Evolutionary conservation across 768 basidiomycete species (phyloP).

Genomic region (Mycena maculata): DNA sequence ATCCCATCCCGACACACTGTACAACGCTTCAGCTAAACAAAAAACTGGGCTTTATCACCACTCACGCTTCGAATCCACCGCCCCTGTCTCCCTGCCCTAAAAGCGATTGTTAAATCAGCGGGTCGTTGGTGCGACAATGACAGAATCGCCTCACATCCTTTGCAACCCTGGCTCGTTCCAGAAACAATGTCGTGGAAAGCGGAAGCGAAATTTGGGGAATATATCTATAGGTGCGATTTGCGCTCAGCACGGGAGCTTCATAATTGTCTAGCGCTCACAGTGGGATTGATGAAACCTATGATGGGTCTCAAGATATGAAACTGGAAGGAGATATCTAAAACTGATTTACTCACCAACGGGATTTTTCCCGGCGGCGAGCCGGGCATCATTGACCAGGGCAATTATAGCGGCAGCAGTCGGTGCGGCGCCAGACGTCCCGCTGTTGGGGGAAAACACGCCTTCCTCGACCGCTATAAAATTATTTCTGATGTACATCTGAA

Average conservation of each 20-base stretch:
- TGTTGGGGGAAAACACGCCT: slow-evolving; percentile 40
- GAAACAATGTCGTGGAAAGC: slow-evolving; percentile 57
- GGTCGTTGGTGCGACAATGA: neutral
- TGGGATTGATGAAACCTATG: slow-evolving; percentile 60
- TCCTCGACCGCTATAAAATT: slow-evolving; percentile 37
- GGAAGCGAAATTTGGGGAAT: slow-evolving; percentile 45
- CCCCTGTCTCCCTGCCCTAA: slow-evolving; percentile 47
- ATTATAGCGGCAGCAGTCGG: slow-evolving; percentile 52
- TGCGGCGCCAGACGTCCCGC: slow-evolving; percentile 48
- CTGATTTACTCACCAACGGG: slow-evolving; percentile 44
- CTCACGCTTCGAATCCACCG: slow-evolving; percentile 51
- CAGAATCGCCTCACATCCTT: slow-evolving; percentile 46
- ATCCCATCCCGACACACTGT: slow-evolving; percentile 54
- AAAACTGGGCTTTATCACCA: slow-evolving; percentile 5
- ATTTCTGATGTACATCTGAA: slow-evolving; percentile 16
- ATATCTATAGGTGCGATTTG: slow-evolving; percentile 32
- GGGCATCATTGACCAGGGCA: slow-evolving; percentile 53
- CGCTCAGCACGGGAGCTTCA: neutral
- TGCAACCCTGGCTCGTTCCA: slow-evolving; percentile 60
- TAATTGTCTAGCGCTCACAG: slow-evolving; percentile 39
- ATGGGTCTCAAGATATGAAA: no score
- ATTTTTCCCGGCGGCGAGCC: slow-evolving; percentile 48
- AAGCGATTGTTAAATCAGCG: neutral
- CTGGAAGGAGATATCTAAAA: no score
- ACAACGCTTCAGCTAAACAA: slow-evolving; percentile 10